These are phyloP conservation scores for Polyplosphaeria fusca DNA, from an alignment of 495 filamentous ascomycete genomes.

Conservation along the genomic window DNA sequence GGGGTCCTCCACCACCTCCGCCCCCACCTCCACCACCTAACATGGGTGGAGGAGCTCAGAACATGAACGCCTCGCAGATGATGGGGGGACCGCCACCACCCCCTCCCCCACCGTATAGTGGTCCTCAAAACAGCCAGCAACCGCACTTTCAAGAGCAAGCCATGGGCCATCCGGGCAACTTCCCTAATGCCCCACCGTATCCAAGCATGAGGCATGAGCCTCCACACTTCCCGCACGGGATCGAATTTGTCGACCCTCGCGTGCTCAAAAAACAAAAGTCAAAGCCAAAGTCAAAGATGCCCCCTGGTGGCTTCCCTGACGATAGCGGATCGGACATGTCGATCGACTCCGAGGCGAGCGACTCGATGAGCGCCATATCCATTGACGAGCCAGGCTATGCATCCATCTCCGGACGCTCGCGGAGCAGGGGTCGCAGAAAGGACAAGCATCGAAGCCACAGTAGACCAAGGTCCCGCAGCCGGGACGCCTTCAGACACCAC, in stretches of 20 bases:
- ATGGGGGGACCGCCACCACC: no score
- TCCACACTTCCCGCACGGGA: neutral
- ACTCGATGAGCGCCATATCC: neutral
- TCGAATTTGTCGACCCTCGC: neutral
- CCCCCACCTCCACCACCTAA: neutral
- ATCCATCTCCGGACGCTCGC: neutral
- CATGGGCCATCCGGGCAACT: neutral
- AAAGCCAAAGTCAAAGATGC: neutral
- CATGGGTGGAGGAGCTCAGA: neutral
- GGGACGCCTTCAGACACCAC: neutral
- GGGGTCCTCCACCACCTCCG: neutral
- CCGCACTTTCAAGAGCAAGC: neutral
- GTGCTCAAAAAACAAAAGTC: slow-evolving; percentile 1
- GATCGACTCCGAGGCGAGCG: neutral
- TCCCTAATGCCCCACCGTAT: neutral
- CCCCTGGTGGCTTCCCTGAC: neutral
- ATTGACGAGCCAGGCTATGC: neutral
- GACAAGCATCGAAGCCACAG: neutral
- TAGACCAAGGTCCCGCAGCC: neutral
- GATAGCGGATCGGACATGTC: neutral
- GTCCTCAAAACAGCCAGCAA: neutral
- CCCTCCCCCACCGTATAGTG: neutral
- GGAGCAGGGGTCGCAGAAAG: neutral
- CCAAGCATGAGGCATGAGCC: neutral
- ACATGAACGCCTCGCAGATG: no score